Conservation (phyloP, 139 green algal species). For the Desmodesmus armatus region DNA sequence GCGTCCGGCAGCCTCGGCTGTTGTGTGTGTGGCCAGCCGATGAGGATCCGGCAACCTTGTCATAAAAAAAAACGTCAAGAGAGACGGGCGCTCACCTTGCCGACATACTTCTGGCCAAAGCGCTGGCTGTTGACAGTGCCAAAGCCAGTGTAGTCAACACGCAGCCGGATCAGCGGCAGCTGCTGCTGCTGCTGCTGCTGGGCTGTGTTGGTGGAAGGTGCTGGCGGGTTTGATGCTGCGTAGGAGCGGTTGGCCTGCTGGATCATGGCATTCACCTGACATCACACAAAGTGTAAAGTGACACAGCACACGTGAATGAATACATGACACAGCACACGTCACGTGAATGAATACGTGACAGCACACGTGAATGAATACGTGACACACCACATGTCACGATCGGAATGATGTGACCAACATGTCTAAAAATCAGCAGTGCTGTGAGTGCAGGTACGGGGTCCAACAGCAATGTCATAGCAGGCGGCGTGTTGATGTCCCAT, state of each 20-base stretch:
- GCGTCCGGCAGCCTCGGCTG: too few species aligned
- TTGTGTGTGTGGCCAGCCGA: too few species aligned
- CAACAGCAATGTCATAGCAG: slow-evolving; percentile 59
- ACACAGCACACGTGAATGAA: background rate
- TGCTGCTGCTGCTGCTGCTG: background rate
- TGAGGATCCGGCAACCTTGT: too few species aligned
- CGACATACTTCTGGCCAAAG: slow-evolving; percentile 96
- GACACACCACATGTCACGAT: too few species aligned
- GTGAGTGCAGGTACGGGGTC: slow-evolving; percentile 63
- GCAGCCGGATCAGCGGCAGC: slow-evolving; percentile 80
- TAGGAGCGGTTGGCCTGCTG: slow-evolving; percentile 7
- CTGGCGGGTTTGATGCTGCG: background rate
- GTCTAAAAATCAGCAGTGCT: too few species aligned
- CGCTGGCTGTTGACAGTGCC: slow-evolving; percentile 95
- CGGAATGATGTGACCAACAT: too few species aligned
- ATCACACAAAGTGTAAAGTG: background rate
- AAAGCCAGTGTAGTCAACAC: slow-evolving; percentile 97
- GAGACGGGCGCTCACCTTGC: slow-evolving; percentile 79
- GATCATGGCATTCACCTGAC: slow-evolving; percentile 31
- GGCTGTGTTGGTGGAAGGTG: background rate
- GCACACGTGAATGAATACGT: too few species aligned
- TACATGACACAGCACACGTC: background rate
- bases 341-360: too few species aligned
- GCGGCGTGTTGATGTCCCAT: slow-evolving; percentile 77
- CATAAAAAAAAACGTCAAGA: too few species aligned